These are phyloP conservation scores for Chloris gayana DNA, from an alignment of 176 grass and related monocot species.

Conservation along the genomic window DNA sequence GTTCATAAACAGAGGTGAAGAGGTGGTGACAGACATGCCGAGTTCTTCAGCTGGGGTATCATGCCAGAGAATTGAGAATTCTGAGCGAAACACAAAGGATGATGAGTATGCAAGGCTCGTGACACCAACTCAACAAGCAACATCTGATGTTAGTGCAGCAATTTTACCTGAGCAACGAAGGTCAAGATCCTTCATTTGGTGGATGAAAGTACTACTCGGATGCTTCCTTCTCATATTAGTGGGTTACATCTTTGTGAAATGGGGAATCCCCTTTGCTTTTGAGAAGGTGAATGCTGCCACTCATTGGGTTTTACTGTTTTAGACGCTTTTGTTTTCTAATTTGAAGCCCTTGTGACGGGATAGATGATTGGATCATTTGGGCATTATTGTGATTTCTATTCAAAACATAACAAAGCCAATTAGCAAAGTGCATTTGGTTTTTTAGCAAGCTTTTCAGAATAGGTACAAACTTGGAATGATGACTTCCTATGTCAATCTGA, in stretches of 20 bases:
- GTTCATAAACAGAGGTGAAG: constrained; percentile 30
- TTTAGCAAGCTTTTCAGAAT: constrained; percentile 1
- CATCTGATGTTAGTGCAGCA: constrained; percentile 35
- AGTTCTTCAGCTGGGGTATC: constrained; percentile 37
- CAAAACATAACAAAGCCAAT: neutral
- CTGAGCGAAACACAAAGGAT: constrained; percentile 58
- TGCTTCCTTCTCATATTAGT: constrained; percentile 55
- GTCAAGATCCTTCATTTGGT: constrained; percentile 67
- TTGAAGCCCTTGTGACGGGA: neutral
- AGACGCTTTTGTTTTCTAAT: neutral
- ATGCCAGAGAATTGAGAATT: constrained; percentile 37
- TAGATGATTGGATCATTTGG: constrained; percentile 1
- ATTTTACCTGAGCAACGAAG: constrained; percentile 34
- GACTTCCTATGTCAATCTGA: neutral
- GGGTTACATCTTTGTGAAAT: constrained; percentile 66
- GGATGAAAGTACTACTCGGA: constrained; percentile 71
- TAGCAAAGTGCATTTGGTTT: neutral
- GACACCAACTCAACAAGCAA: constrained; percentile 40
- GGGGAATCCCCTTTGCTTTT: constrained; percentile 86
- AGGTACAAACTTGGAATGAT: neutral
- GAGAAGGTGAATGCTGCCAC: constrained; percentile 58
- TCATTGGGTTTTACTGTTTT: neutral
- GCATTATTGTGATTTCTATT: neutral
- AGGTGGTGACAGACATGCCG: constrained; percentile 9
- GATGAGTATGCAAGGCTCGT: constrained; percentile 89